A percentile compares a stretch with the other conserved stretches of the same genome.
These are phyloP conservation scores for Vitis cinerea DNA, from an alignment of 164 flowering plant species.

Conservation along the genomic window DNA sequence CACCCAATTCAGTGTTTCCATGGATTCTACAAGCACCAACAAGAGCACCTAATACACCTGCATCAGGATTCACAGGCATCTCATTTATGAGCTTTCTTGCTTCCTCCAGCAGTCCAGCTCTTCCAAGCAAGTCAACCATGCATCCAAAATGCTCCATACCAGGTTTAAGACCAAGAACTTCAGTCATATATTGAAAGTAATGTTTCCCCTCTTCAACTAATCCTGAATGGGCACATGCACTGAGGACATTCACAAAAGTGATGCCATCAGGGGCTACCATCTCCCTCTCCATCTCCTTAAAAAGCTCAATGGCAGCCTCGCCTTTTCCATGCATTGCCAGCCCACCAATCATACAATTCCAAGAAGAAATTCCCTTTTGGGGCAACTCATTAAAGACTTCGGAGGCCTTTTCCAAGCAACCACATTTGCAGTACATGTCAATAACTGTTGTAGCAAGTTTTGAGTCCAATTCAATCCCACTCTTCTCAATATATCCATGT, in stretches of 20 bases:
- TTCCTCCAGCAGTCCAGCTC: constrained; percentile 55
- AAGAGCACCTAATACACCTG: constrained; percentile 55
- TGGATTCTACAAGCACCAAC: constrained; percentile 59
- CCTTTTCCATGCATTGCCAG: constrained; percentile 59
- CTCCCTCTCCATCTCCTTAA: constrained; percentile 41
- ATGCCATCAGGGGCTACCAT: constrained; percentile 43
- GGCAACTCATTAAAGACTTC: constrained; percentile 37
- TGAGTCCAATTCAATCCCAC: constrained; percentile 44
- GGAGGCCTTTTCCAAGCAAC: constrained; percentile 52
- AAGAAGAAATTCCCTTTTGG: constrained; percentile 47
- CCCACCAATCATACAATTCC: constrained; percentile 76
- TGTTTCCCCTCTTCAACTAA: constrained; percentile 51
- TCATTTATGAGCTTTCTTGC: constrained; percentile 41
- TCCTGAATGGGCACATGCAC: constrained; percentile 68
- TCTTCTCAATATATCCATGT: constrained; percentile 32
- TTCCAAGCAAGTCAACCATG: constrained; percentile 60
- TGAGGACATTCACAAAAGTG: constrained; percentile 53
- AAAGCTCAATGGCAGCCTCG: constrained; percentile 43
- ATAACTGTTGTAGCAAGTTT: constrained; percentile 49
- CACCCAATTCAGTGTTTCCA: constrained; percentile 48
- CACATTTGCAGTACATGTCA: constrained; percentile 74
- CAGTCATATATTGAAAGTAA: constrained; percentile 43
- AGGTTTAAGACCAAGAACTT: constrained; percentile 43
- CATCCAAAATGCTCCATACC: constrained; percentile 58
- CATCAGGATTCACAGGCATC: constrained; percentile 57